Evolutionary conservation across 768 basidiomycete genomes (phyloP).

Genomic region (Hericium erinaceus): DNA sequence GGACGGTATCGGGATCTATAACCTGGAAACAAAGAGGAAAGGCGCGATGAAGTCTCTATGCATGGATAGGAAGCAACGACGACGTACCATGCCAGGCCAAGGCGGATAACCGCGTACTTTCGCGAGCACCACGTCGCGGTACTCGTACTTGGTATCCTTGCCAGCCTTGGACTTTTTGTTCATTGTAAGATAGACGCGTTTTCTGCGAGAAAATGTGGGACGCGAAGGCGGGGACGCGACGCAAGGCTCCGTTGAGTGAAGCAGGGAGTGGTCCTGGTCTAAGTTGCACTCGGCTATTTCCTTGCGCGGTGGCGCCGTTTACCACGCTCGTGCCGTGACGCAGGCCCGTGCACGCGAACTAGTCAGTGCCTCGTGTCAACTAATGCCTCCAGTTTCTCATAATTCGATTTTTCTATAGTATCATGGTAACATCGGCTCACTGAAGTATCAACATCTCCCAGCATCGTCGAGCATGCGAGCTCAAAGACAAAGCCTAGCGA

Average conservation of each 20-base stretch:
- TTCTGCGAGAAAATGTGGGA: not conserved
- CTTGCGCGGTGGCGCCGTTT: not conserved
- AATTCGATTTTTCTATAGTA: not conserved
- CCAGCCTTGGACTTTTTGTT: slow-evolving; percentile 30
- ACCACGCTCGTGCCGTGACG: not conserved
- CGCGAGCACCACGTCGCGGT: slow-evolving; percentile 81
- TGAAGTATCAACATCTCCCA: too few relatives aligned
- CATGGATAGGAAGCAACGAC: slow-evolving; percentile 6
- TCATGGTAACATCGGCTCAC: too few relatives aligned
- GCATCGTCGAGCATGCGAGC: too few relatives aligned
- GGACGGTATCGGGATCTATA: slow-evolving; percentile 63
- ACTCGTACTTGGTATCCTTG: slow-evolving; percentile 40
- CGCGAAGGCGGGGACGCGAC: not conserved
- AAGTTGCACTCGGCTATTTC: not conserved
- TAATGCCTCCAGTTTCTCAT: not conserved
- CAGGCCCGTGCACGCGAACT: not conserved
- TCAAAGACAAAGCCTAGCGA: too few relatives aligned
- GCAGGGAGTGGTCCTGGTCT: not conserved
- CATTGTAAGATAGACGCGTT: slow-evolving; percentile 17
- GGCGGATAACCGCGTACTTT: slow-evolving; percentile 91
- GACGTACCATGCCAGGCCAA: slow-evolving; percentile 90
- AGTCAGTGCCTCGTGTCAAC: not conserved
- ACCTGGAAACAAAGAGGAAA: slow-evolving; percentile 41
- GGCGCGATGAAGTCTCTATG: slow-evolving; percentile 1
- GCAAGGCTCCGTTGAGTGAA: not conserved